These are phyloP conservation scores for Haplosporangium sp. DNA, from an alignment of 371 early-diverging fungal species.

Conservation along the genomic window DNA sequence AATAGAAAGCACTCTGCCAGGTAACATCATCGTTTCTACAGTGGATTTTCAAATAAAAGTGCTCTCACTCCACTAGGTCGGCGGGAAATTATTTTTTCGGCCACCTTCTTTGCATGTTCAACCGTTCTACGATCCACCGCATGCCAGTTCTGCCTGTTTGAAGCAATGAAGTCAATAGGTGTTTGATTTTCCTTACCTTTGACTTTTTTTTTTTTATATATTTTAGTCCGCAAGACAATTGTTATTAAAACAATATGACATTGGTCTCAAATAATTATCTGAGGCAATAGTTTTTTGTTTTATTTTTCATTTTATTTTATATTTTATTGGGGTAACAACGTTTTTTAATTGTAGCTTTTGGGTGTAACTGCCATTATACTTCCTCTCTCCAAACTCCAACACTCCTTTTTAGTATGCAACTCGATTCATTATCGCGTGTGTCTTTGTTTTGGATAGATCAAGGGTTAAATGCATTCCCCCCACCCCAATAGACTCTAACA, in stretches of 20 bases:
- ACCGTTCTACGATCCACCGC: too few species aligned
- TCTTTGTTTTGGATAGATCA: not conserved
- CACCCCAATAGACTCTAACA: not conserved
- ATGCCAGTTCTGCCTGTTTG: too few species aligned
- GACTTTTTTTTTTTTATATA: not conserved
- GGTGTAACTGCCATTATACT: not conserved
- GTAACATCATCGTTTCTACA: too few species aligned
- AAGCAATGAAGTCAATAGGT: not conserved
- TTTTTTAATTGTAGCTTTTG: too few species aligned
- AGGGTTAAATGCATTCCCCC: too few species aligned
- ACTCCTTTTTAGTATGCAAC: not conserved
- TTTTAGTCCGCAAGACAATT: not conserved
- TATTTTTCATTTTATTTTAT: too few species aligned
- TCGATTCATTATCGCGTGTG: conserved; percentile 5
- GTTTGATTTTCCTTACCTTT: not conserved
- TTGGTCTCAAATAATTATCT: not conserved
- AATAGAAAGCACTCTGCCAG: conserved; percentile 3
- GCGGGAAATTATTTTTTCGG: not conserved
- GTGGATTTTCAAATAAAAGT: not conserved
- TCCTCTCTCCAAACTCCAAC: not conserved
- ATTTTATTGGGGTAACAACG: too few species aligned
- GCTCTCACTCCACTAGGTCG: not conserved
- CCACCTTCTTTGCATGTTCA: not conserved
- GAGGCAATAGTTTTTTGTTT: too few species aligned
- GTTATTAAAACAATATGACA: not conserved